Evolutionary conservation across 805 yeast species (phyloP).

Genomic region (Metschnikowia bowlesiae): DNA sequence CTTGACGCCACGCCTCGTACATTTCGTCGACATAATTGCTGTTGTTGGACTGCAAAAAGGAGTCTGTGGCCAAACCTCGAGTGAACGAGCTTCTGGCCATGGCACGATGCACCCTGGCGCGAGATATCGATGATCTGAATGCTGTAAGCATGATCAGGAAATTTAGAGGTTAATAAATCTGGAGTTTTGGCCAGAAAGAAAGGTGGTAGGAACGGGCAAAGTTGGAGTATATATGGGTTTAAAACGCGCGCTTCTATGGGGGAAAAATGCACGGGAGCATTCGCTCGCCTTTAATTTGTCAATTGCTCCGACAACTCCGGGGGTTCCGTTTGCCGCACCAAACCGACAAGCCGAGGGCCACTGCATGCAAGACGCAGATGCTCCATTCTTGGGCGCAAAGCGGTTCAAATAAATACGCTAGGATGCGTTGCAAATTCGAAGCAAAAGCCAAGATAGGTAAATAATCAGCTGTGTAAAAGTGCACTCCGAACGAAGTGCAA

Average conservation of each 20-base stretch:
- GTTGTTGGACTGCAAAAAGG: slow-evolving; percentile 76
- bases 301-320: slow-evolving; percentile 12
- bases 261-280: slow-evolving; percentile 5
- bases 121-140: slow-evolving; percentile 35
- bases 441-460: too few relatives aligned
- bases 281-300: slow-evolving; percentile 14
- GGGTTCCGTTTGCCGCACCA: slow-evolving; percentile 7
- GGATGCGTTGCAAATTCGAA: too few relatives aligned
- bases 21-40: slow-evolving; percentile 95
- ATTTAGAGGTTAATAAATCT: not conserved
- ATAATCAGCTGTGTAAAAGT: too few relatives aligned
- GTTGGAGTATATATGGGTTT: not conserved
- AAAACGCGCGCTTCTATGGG: slow-evolving; percentile 3
- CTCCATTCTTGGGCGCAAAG: too few relatives aligned
- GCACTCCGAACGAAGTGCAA: too few relatives aligned
- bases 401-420: too few relatives aligned
- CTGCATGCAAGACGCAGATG: not conserved
- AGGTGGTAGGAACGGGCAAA: not conserved
- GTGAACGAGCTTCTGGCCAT: slow-evolving; percentile 16
- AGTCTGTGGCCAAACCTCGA: slow-evolving; percentile 49
- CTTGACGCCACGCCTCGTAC: slow-evolving; percentile 92
- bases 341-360: not conserved
- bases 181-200: slow-evolving; percentile 2
- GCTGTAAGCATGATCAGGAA: slow-evolving; percentile 38
- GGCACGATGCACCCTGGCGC: slow-evolving; percentile 30